These are phyloP conservation scores for Yarrowia sp. DNA, from an alignment of 805 yeast species.

Conservation along the genomic window DNA sequence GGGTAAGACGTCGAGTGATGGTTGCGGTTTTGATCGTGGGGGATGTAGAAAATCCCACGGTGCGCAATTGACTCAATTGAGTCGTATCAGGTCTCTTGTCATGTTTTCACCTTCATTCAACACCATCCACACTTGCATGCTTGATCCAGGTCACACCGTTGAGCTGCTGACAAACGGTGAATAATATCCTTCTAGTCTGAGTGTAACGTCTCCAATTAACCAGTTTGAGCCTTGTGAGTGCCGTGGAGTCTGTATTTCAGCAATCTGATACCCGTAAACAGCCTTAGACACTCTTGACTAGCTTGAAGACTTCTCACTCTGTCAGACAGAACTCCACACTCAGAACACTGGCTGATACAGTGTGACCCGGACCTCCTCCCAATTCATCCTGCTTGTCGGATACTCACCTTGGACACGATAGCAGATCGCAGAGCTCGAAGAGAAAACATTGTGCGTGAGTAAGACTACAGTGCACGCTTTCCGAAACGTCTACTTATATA, in stretches of 20 bases:
- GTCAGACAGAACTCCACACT: too few species aligned
- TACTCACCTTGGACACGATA: slow-evolving; percentile 25
- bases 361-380: slow-evolving; percentile 3
- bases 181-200: too few species aligned
- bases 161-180: too few species aligned
- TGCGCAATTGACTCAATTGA: background rate
- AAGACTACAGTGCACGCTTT: background rate
- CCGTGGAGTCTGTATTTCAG: too few species aligned
- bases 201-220: too few species aligned
- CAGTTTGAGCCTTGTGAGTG: too few species aligned
- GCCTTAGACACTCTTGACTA: too few species aligned
- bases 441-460: slow-evolving; percentile 19
- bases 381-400: background rate
- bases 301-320: too few species aligned
- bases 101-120: background rate
- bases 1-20: background rate
- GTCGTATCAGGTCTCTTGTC: background rate
- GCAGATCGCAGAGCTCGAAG: slow-evolving; percentile 19
- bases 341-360: too few species aligned
- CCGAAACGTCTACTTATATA: slow-evolving; percentile 18
- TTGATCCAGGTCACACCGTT: too few species aligned
- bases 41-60: background rate
- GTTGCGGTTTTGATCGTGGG: background rate
- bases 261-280: too few species aligned
- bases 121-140: background rate